A percentile compares a stretch with the other conserved stretches of the same genome.
These are phyloP conservation scores for Parascedosporium putredinis DNA, from an alignment of 2,329 filamentous ascomycete species.

Conservation along the genomic window DNA sequence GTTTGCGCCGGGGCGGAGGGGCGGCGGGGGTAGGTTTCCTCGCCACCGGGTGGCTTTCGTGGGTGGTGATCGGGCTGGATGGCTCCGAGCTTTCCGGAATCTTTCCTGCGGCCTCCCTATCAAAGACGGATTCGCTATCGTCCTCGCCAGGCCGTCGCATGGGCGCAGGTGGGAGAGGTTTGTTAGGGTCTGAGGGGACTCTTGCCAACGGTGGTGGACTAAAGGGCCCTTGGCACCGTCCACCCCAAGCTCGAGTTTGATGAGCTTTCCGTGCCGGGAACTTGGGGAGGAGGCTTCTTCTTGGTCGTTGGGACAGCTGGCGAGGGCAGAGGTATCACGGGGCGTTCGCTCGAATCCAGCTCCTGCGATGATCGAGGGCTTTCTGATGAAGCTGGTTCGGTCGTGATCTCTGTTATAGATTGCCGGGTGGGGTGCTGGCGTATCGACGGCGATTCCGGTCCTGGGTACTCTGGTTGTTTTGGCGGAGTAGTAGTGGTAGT, in stretches of 20 bases:
- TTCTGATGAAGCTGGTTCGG: background rate
- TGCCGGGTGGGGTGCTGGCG: background rate
- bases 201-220: background rate
- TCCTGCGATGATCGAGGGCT: slow-evolving; percentile 15
- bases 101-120: slow-evolving; percentile 42
- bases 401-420: background rate
- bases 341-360: slow-evolving; percentile 13
- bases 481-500: background rate
- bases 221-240: slow-evolving; percentile 13
- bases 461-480: background rate
- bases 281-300: slow-evolving; percentile 63
- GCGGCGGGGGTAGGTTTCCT: slow-evolving; percentile 37
- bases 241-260: slow-evolving; percentile 40
- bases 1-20: slow-evolving; percentile 36
- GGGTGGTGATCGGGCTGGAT: slow-evolving; percentile 27
- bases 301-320: slow-evolving; percentile 31
- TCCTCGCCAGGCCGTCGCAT: slow-evolving; percentile 35
- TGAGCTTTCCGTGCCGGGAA: slow-evolving; percentile 68
- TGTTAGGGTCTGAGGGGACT: slow-evolving; percentile 41
- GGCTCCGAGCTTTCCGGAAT: slow-evolving; percentile 32
- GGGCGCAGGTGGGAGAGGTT: slow-evolving; percentile 49
- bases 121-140: slow-evolving; percentile 39
- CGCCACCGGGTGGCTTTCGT: slow-evolving; percentile 14
- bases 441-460: background rate
- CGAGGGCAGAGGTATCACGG: background rate